These are phyloP conservation scores for Galerina marginata DNA, from an alignment of 768 basidiomycete species.

Conservation along the genomic window DNA sequence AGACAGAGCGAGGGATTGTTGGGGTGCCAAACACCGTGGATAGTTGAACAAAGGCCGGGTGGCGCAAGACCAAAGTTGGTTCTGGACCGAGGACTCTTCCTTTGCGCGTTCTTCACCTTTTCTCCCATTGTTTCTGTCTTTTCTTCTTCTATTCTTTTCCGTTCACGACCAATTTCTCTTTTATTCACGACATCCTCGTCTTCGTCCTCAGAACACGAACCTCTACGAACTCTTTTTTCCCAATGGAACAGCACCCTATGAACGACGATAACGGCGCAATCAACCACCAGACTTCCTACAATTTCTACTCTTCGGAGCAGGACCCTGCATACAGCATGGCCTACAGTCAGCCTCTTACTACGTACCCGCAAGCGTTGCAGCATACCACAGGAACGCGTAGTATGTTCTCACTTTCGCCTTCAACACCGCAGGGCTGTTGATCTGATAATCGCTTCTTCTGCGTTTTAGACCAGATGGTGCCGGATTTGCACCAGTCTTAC, in stretches of 20 bases:
- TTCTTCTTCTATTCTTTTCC: slow-evolving; percentile 41
- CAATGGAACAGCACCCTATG: slow-evolving; percentile 56
- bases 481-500: slow-evolving; percentile 64
- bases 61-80: slow-evolving; percentile 15
- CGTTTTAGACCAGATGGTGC: slow-evolving; percentile 65
- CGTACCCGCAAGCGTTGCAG: slow-evolving; percentile 50
- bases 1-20: slow-evolving; percentile 12
- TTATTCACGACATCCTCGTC: slow-evolving; percentile 27
- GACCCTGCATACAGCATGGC: slow-evolving; percentile 59
- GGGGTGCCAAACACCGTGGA: slow-evolving; percentile 21
- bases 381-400: slow-evolving; percentile 73
- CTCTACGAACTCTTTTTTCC: slow-evolving; percentile 39
- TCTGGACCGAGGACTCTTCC: slow-evolving; percentile 21
- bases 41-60: slow-evolving; percentile 22
- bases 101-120: slow-evolving; percentile 15
- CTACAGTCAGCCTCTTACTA: slow-evolving; percentile 59
- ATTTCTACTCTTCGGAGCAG: slow-evolving; percentile 60
- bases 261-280: slow-evolving; percentile 52
- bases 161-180: slow-evolving; percentile 37
- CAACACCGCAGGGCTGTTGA: slow-evolving; percentile 54
- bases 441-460: slow-evolving; percentile 63
- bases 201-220: slow-evolving; percentile 25
- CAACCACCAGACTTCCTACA: slow-evolving; percentile 49
- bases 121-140: slow-evolving; percentile 37
- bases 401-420: slow-evolving; percentile 47